These are phyloP conservation scores for Citrus sinensis DNA, from an alignment of 345 rosid species.

Conservation along the genomic window DNA sequence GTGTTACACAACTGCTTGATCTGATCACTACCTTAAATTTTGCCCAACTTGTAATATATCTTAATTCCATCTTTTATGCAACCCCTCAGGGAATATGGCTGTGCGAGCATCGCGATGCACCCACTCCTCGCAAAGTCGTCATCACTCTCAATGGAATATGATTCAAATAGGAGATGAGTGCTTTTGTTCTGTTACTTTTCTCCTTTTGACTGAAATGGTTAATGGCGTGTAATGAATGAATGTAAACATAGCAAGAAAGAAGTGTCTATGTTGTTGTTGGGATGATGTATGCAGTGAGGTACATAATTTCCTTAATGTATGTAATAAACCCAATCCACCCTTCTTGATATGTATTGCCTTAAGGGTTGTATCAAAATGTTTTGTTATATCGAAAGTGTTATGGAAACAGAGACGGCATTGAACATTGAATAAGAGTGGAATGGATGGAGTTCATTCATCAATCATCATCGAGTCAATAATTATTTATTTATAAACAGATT, in stretches of 20 bases:
- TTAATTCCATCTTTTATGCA: neutral
- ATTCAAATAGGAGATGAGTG: neutral
- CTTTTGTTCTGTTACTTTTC: neutral
- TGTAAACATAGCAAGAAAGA: neutral
- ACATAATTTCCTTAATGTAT: neutral
- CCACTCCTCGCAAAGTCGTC: slow-evolving; percentile 76
- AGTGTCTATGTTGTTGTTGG: neutral
- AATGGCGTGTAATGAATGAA: neutral
- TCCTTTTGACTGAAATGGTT: neutral
- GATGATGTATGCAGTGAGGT: neutral
- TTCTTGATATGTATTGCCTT: neutral
- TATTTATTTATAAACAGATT: neutral
- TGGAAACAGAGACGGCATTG: neutral
- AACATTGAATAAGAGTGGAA: neutral
- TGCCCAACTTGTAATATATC: neutral
- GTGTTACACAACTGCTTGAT: neutral
- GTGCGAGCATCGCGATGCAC: slow-evolving; percentile 88
- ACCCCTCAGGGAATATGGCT: slow-evolving; percentile 88
- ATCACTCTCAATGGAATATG: slow-evolving; percentile 81
- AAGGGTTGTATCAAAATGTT: neutral
- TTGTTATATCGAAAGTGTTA: neutral
- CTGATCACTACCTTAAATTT: neutral
- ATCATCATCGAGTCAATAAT: neutral
- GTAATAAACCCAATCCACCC: too few species aligned
- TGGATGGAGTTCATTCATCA: neutral